phyloP scores from a whole-genome alignment of 257 asterid genomes.

The Scutellaria minor region DNA sequence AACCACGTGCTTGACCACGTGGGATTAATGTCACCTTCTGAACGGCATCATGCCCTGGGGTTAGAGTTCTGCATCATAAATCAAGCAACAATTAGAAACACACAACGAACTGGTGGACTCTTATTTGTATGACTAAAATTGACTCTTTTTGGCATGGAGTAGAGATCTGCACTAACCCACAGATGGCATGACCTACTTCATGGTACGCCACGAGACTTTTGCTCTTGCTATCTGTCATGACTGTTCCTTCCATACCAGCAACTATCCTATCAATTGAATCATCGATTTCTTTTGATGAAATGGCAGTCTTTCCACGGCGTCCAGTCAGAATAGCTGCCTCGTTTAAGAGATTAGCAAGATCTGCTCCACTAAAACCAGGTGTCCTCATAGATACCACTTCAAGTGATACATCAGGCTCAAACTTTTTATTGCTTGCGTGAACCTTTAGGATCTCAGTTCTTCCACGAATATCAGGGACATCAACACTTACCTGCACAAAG shows the following conservation, averaged over 20 bases:
- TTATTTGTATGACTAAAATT: too few species aligned
- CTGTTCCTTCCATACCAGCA: constrained; percentile 98
- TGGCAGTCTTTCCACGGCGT: constrained; percentile 75
- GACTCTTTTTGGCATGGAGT: not conserved
- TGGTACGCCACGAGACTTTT: constrained; percentile 95
- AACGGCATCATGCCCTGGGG: constrained; percentile 95
- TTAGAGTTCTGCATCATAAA: constrained; percentile 67
- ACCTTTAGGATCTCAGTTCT: constrained; percentile 93
- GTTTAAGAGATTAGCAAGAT: constrained; percentile 91
- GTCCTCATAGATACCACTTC: constrained; percentile 97
- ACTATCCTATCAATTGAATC: constrained; percentile 95
- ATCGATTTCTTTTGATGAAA: constrained; percentile 86
- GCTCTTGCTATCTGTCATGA: constrained; percentile 98
- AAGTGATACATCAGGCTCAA: constrained; percentile 84
- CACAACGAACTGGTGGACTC: not conserved
- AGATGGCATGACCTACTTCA: constrained; percentile 97
- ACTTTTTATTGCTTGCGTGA: constrained; percentile 84
- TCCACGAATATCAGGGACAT: constrained; percentile 94
- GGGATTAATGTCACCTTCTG: constrained; percentile 93
- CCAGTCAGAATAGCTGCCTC: constrained; percentile 97
- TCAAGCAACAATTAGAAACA: not conserved
- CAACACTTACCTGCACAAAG: constrained; percentile 74
- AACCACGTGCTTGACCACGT: constrained; percentile 95
- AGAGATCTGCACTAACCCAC: constrained; percentile 64
- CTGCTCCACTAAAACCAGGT: constrained; percentile 97